Conservation (phyloP, 148 eudicot genomes). For the Cornus controversa region DNA sequence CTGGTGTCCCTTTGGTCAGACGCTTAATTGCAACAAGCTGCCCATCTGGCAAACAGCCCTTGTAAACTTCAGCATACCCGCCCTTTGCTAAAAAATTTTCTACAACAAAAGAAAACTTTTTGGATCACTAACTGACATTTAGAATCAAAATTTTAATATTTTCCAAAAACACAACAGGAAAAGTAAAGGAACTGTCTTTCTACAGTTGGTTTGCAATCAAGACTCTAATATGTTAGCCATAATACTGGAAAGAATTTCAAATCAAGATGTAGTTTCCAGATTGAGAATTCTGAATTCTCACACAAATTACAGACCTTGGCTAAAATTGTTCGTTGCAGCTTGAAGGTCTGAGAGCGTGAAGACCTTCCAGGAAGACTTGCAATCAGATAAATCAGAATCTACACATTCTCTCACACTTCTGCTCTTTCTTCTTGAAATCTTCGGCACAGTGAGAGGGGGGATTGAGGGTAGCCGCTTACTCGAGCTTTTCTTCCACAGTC, state of each 20-base stretch:
- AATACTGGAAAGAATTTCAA: background rate
- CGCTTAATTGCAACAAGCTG: conserved; percentile 68
- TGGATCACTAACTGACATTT: background rate
- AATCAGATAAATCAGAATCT: conserved; percentile 31
- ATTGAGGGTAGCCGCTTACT: conserved; percentile 46
- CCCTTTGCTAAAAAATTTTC: conserved; percentile 77
- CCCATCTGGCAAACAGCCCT: conserved; percentile 58
- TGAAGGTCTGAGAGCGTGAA: conserved; percentile 65
- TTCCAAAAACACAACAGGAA: background rate
- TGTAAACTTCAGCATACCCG: conserved; percentile 79
- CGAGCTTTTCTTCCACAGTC: conserved; percentile 53
- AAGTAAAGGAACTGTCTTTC: background rate
- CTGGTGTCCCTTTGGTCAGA: conserved; percentile 54
- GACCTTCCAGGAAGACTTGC: conserved; percentile 63
- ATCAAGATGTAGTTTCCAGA: background rate
- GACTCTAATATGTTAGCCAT: background rate
- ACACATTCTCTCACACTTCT: conserved; percentile 32
- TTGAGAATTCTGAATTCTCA: background rate
- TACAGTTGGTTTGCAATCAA: background rate
- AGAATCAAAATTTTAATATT: background rate
- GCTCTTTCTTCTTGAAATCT: conserved; percentile 38
- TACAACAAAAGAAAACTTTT: conserved; percentile 18
- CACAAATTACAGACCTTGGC: conserved; percentile 44
- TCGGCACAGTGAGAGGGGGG: conserved; percentile 37
- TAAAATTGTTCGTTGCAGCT: conserved; percentile 62